Base-by-base conservation (phyloP, 2,329 filamentous ascomycete genomes). In the Cordyceps cicadae region DNA sequence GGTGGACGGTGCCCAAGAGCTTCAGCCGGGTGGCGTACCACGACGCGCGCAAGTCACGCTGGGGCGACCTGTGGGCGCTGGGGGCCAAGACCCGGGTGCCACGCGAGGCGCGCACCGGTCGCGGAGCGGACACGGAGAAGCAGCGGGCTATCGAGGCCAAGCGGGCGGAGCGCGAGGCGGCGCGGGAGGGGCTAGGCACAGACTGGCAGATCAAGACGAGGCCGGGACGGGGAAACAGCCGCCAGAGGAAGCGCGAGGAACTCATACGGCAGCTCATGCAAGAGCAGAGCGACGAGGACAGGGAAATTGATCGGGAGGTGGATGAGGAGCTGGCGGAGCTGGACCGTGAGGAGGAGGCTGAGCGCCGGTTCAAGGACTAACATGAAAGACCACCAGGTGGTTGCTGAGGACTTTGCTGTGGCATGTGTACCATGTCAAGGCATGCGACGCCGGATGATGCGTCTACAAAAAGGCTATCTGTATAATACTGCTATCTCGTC, bases 31-130 rank as follows among this genome's bases (percentile, higher is more conserved):
- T 88, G 67, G 92, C 92, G 0, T 97, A 93, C 76, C 90, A 89
- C 67, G 94, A 97, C 70, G 94, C 94, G 41, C 86, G 94, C 63
- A 99, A 99, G 76, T 83, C 88, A 0, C 77, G 77, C 58, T 97
- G 93, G 94, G 94, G 94, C 45, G 94, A 97, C 71, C 79, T 97
- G 11, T 99, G 94, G 94, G 92, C 93, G 0, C 79, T 97, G 0
- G 94, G 94, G 0, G 93, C 92, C 24, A 97, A 97, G 80, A 95
- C 91, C 0, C 81, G 91, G 14, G 82, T 88, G 4, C 70, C 74
- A 2, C 78, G 89, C 52, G 78, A 76, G 15, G 75, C 89, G 49
- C 82, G 86, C 8, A 74, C 88, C 3, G 89, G 89, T 57, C 72
- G 70, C 63, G 75, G 74, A 58, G 70, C 70, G 0, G 74, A 78